These are phyloP conservation scores for Suillus sp. DNA, from an alignment of 768 basidiomycete genomes.

Conservation along the genomic window DNA sequence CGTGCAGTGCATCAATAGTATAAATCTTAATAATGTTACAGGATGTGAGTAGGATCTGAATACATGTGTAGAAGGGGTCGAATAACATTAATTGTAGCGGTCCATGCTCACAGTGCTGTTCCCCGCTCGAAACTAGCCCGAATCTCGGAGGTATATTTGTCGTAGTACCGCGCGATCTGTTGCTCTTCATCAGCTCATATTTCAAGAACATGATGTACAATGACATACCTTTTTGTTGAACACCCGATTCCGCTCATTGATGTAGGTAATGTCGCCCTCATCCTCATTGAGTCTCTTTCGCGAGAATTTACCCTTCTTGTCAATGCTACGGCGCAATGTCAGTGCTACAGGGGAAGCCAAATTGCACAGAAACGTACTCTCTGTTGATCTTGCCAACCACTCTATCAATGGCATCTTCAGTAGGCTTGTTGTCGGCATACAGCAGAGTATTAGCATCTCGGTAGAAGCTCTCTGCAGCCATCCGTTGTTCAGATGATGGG, in stretches of 20 bases:
- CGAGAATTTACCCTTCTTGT: conserved; percentile 89
- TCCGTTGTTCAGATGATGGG: conserved; percentile 59
- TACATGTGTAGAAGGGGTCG: background rate
- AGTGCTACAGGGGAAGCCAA: background rate
- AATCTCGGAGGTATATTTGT: conserved; percentile 96
- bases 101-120: conserved; percentile 65
- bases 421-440: conserved; percentile 95
- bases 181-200: conserved; percentile 8
- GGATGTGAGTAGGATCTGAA: too few species aligned
- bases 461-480: conserved; percentile 82
- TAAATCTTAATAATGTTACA: conserved; percentile 1
- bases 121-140: conserved; percentile 98
- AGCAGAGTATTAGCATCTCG: conserved; percentile 90
- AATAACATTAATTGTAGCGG: background rate
- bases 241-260: conserved; percentile 97
- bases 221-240: conserved; percentile 91
- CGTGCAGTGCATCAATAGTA: background rate
- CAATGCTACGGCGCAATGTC: conserved; percentile 53
- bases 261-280: conserved; percentile 96
- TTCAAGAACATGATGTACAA: background rate
- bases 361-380: conserved; percentile 63
- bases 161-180: conserved; percentile 92
- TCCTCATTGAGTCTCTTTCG: conserved; percentile 89
- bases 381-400: conserved; percentile 89
- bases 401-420: conserved; percentile 92